Evolutionary conservation across 164 flowering plant species (phyloP), one percentile per base, ranked within the genome.

Genomic region (Platanus orientalis): DNA sequence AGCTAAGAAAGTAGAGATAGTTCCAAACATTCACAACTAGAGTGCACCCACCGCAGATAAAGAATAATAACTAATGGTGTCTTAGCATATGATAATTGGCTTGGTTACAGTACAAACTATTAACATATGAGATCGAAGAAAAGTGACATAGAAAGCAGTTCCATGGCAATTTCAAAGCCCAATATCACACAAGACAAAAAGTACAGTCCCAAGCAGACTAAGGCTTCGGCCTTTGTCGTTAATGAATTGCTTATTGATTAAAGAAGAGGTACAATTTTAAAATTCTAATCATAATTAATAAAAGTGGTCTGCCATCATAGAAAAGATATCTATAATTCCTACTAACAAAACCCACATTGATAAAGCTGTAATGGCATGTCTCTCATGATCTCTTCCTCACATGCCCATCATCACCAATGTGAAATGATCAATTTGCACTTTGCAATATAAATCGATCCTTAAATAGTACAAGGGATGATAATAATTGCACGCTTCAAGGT

Each of bases 221-320:
- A n/a, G 32, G 49, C n/a, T 27, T 19, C 13, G 45, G 3, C 17
- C 28, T 39, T n/a, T 29, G 44, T 30, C 56, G 52, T 57, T 58
- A 50, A 24, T 57, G 52, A 57, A 62, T 30, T 69, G 54, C 47
- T 54, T 65, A 49, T 59, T 59, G 63, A 28, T 65, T 49, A 54
- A 66, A 30, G 19, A 34, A 27, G 57, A 58, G 26, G 39, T 62
- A n/a, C n/a, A n/a, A 32, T 58, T 52, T 45, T 42, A n/a, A 25
- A 36, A 19, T 40, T 30, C 21, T 59, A 32, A 9, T 57, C 34
- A 32, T 63, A 55, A 25, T 62, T 57, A 28, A 30, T 54, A 56
- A 63, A 67, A 65, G 36, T 67, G 74, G 78, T 79, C 77, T 79
- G 76, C 78, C 78, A 79, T 63, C 54, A 70, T 20, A 49, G 36